These are phyloP conservation scores for Epichloe baconii DNA, from an alignment of 2,329 filamentous ascomycete genomes.

Conservation along the genomic window DNA sequence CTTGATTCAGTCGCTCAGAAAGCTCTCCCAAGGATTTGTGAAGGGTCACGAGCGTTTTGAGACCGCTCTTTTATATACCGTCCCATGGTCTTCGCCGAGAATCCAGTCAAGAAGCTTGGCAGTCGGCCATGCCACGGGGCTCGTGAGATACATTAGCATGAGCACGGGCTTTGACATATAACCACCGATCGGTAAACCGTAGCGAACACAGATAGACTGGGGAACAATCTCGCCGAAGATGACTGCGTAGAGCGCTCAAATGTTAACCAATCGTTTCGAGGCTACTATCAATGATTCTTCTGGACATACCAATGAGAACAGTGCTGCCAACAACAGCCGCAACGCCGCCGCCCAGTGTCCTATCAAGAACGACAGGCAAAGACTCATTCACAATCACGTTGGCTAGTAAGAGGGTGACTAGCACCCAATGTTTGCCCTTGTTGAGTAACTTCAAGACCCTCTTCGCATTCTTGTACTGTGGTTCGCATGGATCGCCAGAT, in stretches of 20 bases:
- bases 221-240: slow-evolving; percentile 97
- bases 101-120: slow-evolving; percentile 91
- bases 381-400: slow-evolving; percentile 99
- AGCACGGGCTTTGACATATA: slow-evolving; percentile 86
- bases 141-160: slow-evolving; percentile 80
- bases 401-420: slow-evolving; percentile 83
- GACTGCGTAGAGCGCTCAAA: slow-evolving; percentile 40
- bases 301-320: slow-evolving; percentile 69
- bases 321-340: slow-evolving; percentile 90
- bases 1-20: slow-evolving; percentile 82
- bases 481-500: slow-evolving; percentile 66
- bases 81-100: slow-evolving; percentile 88
- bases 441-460: slow-evolving; percentile 69
- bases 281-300: not conserved
- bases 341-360: slow-evolving; percentile 86
- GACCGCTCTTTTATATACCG: slow-evolving; percentile 94
- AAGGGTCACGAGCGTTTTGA: slow-evolving; percentile 91
- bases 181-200: slow-evolving; percentile 86
- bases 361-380: slow-evolving; percentile 84
- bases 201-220: slow-evolving; percentile 92
- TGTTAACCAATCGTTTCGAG: slow-evolving; percentile 8
- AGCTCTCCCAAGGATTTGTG: slow-evolving; percentile 84
- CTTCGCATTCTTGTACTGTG: slow-evolving; percentile 76
- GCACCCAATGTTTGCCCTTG: slow-evolving; percentile 92
- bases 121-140: slow-evolving; percentile 83